Evolutionary conservation across 805 yeast species (phyloP).

Genomic region (Saturnispora halmiae): DNA sequence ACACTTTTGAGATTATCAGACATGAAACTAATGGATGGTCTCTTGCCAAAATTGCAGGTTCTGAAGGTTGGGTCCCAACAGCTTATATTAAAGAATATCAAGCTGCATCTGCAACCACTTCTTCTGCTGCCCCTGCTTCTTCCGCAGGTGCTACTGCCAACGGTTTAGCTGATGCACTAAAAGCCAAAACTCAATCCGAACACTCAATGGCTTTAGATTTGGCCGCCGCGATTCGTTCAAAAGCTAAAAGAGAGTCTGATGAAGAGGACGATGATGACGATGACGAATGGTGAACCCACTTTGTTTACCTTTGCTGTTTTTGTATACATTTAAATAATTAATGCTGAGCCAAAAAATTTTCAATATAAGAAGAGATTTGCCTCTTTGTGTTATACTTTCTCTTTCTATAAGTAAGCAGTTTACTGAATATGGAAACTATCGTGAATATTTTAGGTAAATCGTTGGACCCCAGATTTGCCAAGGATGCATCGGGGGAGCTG

Average conservation of each 20-base stretch:
- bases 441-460: conserved; percentile 53
- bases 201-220: conserved; percentile 67
- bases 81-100: conserved; percentile 58
- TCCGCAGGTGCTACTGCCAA: conserved; percentile 23
- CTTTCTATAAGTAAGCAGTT: too few relatives aligned
- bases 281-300: background rate
- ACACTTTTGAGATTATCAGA: conserved; percentile 60
- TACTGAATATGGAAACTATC: conserved; percentile 47
- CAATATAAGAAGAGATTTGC: too few relatives aligned
- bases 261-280: conserved; percentile 63
- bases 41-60: conserved; percentile 66
- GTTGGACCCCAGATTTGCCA: conserved; percentile 53
- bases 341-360: background rate
- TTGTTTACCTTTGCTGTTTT: too few relatives aligned
- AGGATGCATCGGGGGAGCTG: conserved; percentile 57
- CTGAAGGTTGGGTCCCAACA: conserved; percentile 96
- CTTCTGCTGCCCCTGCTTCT: conserved; percentile 25
- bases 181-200: conserved; percentile 54
- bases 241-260: conserved; percentile 62
- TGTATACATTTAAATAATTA: background rate
- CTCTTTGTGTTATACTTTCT: too few relatives aligned
- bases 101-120: conserved; percentile 36
- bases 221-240: conserved; percentile 77
- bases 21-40: conserved; percentile 92
- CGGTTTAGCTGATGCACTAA: conserved; percentile 62